Evolutionary conservation across 768 basidiomycete species (phyloP), one percentile per base, ranked within the genome.

Genomic region (Obba rivulosa): DNA sequence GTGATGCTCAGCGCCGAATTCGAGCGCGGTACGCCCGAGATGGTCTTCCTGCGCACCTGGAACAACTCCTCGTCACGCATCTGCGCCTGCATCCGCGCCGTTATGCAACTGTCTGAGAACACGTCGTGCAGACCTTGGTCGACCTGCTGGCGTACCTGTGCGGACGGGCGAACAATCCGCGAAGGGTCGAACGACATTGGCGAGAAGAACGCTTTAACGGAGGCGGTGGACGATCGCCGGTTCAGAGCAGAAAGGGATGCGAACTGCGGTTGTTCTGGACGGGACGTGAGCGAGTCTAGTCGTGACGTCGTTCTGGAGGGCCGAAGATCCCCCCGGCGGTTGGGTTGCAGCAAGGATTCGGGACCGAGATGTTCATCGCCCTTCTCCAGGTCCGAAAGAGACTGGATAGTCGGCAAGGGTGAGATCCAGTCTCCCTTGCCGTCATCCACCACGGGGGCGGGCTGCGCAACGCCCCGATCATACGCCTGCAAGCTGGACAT

Each of bases 91-190:
- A 75, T 77, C 37, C 93, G 78, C 14, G 84, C 86, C 2, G 78
- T 74, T 22, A 84, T 66, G 53, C 87, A 86, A 20, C 73, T 71
- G 50, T 85, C 81, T 10, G 91, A 92, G 56, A 86, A 81, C 49
- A 96, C 80, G 59, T 95, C 93, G 40, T 78, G 74, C 16, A 97
- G 69, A 10, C 81, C 82, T 38, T 84, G 78, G 57, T 95, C 92
- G 43, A 91, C 81, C 35, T 80, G 77, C 23, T 75, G 72, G 41
- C 90, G 82, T 28, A 81, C 80, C 36, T 77, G 68, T 9, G 79
- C 69, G 16, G 86, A 81, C 14, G 81, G 77, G 14, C 89, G 83
- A 31, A 87, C 77, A 54, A 85, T 73, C 35, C 86, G 76, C 34
- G 79, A 75, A 14, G 75, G 69, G 50, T 85, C 81, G 23, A 77